Evolutionary conservation across 2,329 filamentous ascomycete genomes (phyloP).

Genomic region (Akanthomyces muscarius): DNA sequence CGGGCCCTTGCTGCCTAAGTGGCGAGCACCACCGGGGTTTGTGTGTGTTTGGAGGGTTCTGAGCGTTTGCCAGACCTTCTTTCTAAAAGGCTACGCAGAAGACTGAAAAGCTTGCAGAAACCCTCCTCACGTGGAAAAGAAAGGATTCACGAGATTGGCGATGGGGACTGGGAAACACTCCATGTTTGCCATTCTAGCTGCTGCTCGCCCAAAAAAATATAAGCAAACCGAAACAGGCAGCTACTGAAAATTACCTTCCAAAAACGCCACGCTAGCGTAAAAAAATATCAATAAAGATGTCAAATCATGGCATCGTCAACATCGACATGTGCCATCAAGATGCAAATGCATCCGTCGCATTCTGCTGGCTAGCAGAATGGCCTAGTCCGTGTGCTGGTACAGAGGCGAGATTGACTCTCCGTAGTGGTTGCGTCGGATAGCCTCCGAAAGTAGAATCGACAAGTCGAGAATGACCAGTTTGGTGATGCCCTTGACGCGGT

Average conservation of each 20-base stretch:
- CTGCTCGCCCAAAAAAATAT: neutral
- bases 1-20: slow-evolving; percentile 66
- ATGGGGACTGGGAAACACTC: slow-evolving; percentile 11
- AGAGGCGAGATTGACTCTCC: slow-evolving; percentile 74
- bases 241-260: slow-evolving; percentile 19
- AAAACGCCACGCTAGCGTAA: slow-evolving; percentile 36
- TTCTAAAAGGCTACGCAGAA: slow-evolving; percentile 9
- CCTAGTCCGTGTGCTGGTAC: slow-evolving; percentile 64
- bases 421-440: slow-evolving; percentile 93
- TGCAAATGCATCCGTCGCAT: slow-evolving; percentile 16
- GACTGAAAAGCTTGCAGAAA: neutral
- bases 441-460: slow-evolving; percentile 82
- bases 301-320: slow-evolving; percentile 14
- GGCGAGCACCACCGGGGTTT: slow-evolving; percentile 66
- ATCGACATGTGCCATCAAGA: slow-evolving; percentile 18
- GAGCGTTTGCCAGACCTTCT: neutral
- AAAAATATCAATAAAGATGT: slow-evolving; percentile 19
- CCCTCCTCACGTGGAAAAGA: slow-evolving; percentile 20
- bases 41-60: neutral
- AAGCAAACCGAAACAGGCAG: slow-evolving; percentile 6
- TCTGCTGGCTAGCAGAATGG: slow-evolving; percentile 5
- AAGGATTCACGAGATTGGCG: slow-evolving; percentile 14
- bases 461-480: slow-evolving; percentile 91
- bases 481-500: slow-evolving; percentile 63
- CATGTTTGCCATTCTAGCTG: slow-evolving; percentile 18